These are phyloP conservation scores for Ophiostoma angusticollis DNA, from an alignment of 2,329 filamentous ascomycete species.

Conservation along the genomic window DNA sequence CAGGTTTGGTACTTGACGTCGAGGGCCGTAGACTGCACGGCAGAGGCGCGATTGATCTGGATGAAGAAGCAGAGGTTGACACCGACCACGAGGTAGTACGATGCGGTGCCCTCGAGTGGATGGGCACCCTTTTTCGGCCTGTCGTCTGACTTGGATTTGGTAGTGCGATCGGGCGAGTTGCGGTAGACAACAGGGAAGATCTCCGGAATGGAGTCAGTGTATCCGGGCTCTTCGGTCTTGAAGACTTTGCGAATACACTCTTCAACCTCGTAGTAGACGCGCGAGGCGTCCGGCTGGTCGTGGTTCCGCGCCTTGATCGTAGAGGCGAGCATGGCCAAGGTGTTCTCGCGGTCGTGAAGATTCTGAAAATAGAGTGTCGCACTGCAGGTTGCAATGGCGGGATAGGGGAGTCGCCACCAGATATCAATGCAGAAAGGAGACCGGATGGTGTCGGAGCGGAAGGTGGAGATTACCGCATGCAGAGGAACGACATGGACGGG, in stretches of 20 bases:
- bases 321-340: conserved; percentile 31
- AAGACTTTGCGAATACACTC: conserved; percentile 33
- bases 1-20: conserved; percentile 36
- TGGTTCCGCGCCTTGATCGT: conserved; percentile 23
- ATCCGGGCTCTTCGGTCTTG: conserved; percentile 29
- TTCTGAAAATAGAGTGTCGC: conserved; percentile 36
- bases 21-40: conserved; percentile 30
- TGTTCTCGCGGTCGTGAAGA: conserved; percentile 36
- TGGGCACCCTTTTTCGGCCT: conserved; percentile 31
- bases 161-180: conserved; percentile 24
- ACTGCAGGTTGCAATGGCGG: conserved; percentile 32
- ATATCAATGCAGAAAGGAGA: conserved; percentile 41
- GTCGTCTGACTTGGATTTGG: conserved; percentile 25
- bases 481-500: conserved; percentile 34
- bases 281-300: conserved; percentile 22
- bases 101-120: conserved; percentile 35
- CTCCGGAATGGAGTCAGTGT: conserved; percentile 23
- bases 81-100: conserved; percentile 42
- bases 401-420: conserved; percentile 39
- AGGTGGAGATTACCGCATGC: conserved; percentile 37
- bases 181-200: conserved; percentile 43
- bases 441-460: conserved; percentile 36
- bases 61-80: conserved; percentile 40
- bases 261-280: conserved; percentile 34
- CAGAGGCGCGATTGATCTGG: conserved; percentile 34